Percentiles rank a stretch among this genome's conserved stretches.
Conservation (phyloP, 768 basidiomycete genomes). For the Chlorophyllum brunneum region DNA sequence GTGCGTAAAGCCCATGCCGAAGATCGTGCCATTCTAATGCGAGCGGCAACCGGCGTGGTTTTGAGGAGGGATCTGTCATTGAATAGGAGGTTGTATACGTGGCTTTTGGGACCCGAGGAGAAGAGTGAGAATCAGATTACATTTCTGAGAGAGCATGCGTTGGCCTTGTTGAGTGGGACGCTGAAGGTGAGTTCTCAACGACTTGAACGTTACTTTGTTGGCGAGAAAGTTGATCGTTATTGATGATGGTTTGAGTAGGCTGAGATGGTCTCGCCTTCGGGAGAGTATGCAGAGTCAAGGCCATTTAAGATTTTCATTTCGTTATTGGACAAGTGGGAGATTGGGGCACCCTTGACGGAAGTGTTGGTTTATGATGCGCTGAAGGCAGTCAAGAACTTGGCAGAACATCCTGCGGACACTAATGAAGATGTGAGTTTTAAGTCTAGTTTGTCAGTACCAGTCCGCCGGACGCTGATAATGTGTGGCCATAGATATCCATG, state of each 20-base stretch:
- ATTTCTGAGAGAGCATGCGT: constrained; percentile 64
- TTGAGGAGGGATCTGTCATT: constrained; percentile 89
- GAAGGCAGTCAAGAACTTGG: constrained; percentile 57
- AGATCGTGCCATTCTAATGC: constrained; percentile 82
- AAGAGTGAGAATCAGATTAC: constrained; percentile 67
- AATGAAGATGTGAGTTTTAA: constrained; percentile 62
- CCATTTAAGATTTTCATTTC: constrained; percentile 97
- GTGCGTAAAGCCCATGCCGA: constrained; percentile 65
- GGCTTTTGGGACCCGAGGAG: constrained; percentile 86
- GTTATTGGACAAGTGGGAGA: constrained; percentile 95
- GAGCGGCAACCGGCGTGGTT: constrained; percentile 83
- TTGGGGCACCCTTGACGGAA: constrained; percentile 79
- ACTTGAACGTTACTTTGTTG: not conserved
- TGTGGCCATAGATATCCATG: constrained; percentile 53
- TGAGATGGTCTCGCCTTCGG: constrained; percentile 73
- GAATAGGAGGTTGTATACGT: constrained; percentile 88
- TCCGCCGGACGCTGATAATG: not conserved
- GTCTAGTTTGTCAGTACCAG: not conserved
- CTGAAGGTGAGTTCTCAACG: constrained; percentile 54
- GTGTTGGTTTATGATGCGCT: constrained; percentile 77
- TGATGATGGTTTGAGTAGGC: constrained; percentile 35
- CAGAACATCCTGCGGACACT: constrained; percentile 48
- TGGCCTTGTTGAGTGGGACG: constrained; percentile 69
- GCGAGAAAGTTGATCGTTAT: not conserved
- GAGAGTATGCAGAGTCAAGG: constrained; percentile 72